Evolutionary conservation across 371 early-diverging fungal genomes (phyloP), one percentile per base, ranked within the genome.

Genomic region (Mortierella sp.): DNA sequence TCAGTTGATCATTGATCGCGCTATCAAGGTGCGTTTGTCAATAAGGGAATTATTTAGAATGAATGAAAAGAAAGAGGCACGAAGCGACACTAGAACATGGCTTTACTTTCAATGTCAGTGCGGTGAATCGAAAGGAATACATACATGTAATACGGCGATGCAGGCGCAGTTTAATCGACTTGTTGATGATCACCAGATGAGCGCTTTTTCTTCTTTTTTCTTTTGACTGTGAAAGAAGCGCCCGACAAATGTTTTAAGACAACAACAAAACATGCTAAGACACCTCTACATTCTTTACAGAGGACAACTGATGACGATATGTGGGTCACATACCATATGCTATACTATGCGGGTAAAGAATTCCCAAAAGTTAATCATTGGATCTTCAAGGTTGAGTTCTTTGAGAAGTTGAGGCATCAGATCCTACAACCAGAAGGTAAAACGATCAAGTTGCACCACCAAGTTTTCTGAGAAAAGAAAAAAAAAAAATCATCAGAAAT

Each of bases 371-470:
- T 66, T 37, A 85, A 55, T 70, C 79, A 39, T 77, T 86, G 84
- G 63, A 73, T 83, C 67, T 73, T 85, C 58, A 87, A 84, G 64
- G 87, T 83, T 55, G 87, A 87, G 43, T 84, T 86, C 65, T 85
- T 86, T 73, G 87, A 72, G 30, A 88, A 89, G 73, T 84, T 86
- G 69, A 84, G 86, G 68, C 66, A 78, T 30, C 87, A 88, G 74
- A 85, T 91, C 37, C 26, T 85, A 22, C 71, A 76, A 10, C 66
- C 77, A 3, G 72, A 87, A 11, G 89, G 87, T 66, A 68, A 28
- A 35, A 18, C 16, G 55, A 47, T n/a, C 26, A 5, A 2, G 2
- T 40, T 28, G 20, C 26, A 61, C n/a, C 14, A 60, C 10, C 10
- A 26, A 32, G 14, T 28, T 6, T 5, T 14, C 9, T 1, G 28